Evolutionary conservation across 805 yeast genomes (phyloP).

Genomic region (Cyberlindnera suaveolens): DNA sequence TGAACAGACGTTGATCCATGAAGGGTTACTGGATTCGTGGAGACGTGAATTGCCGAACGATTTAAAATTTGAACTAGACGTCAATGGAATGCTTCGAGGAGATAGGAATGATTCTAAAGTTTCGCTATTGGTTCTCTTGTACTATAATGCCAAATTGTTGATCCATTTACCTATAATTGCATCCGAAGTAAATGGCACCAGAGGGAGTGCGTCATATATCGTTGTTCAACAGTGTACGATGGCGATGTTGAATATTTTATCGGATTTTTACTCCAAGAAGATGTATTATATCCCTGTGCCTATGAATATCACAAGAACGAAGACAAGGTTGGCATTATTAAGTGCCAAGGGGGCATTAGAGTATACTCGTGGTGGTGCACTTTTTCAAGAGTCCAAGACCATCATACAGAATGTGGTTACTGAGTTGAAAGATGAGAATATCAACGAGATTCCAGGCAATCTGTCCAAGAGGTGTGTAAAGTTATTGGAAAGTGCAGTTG

Average conservation of each 20-base stretch:
- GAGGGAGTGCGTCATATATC: constrained; percentile 50
- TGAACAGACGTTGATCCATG: constrained; percentile 38
- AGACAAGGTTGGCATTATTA: constrained; percentile 54
- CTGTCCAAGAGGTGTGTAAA: constrained; percentile 51
- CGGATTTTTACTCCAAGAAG: constrained; percentile 34
- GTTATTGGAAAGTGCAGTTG: constrained; percentile 52
- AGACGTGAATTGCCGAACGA: constrained; percentile 57
- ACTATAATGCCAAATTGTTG: constrained; percentile 56
- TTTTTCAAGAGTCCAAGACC: constrained; percentile 62
- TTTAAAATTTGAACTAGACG: constrained; percentile 58
- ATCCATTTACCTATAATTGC: constrained; percentile 62
- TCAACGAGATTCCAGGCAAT: constrained; percentile 52
- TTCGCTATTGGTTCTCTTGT: constrained; percentile 49
- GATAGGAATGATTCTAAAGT: constrained; percentile 31
- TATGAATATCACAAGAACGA: constrained; percentile 53
- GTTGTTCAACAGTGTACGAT: constrained; percentile 63
- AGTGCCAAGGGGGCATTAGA: constrained; percentile 77
- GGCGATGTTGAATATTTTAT: constrained; percentile 50
- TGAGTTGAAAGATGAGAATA: constrained; percentile 36
- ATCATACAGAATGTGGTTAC: constrained; percentile 45
- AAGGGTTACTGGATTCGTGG: constrained; percentile 76
- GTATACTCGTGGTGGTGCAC: constrained; percentile 76
- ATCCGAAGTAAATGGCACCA: constrained; percentile 21
- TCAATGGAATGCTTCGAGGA: constrained; percentile 41
- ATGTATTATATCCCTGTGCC: constrained; percentile 54